A percentile compares a stretch with the other conserved stretches of the same genome.
These are phyloP conservation scores for Geotrichum histeridarum DNA, from an alignment of 1,139 yeast genomes.

Conservation along the genomic window DNA sequence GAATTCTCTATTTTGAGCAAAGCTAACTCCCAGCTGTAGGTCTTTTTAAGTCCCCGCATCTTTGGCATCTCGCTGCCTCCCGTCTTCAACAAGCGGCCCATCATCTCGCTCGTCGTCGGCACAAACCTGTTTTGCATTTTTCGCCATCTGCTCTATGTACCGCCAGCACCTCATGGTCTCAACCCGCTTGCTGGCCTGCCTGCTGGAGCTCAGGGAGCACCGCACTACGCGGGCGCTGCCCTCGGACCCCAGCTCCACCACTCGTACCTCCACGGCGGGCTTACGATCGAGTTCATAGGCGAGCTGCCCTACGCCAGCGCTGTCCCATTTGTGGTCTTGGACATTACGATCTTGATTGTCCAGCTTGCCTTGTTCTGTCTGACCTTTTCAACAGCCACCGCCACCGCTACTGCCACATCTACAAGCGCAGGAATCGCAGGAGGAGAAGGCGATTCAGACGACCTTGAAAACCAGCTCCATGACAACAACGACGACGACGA, in stretches of 20 bases:
- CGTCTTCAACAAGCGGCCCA: constrained; percentile 24
- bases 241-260: background rate
- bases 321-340: constrained; percentile 28
- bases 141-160: constrained; percentile 21
- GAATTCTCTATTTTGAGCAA: background rate
- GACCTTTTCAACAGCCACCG: constrained; percentile 19
- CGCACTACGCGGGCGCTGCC: background rate
- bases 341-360: constrained; percentile 24
- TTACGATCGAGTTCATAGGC: constrained; percentile 38
- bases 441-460: background rate
- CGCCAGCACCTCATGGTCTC: constrained; percentile 11
- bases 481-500: background rate
- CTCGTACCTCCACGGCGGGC: constrained; percentile 32
- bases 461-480: background rate
- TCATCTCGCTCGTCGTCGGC: constrained; percentile 23
- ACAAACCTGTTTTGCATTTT: constrained; percentile 24
- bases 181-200: constrained; percentile 12
- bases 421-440: background rate
- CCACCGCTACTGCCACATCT: background rate
- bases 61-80: constrained; percentile 22
- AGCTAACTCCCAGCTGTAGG: constrained; percentile 1
- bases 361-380: constrained; percentile 28
- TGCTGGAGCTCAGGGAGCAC: background rate
- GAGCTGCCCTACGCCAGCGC: constrained; percentile 24
- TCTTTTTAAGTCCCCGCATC: constrained; percentile 27